Evolutionary conservation across 2,329 filamentous ascomycete genomes (phyloP), one percentile per base, ranked within the genome.

Genomic region (Scortechinia acanthostroma): DNA sequence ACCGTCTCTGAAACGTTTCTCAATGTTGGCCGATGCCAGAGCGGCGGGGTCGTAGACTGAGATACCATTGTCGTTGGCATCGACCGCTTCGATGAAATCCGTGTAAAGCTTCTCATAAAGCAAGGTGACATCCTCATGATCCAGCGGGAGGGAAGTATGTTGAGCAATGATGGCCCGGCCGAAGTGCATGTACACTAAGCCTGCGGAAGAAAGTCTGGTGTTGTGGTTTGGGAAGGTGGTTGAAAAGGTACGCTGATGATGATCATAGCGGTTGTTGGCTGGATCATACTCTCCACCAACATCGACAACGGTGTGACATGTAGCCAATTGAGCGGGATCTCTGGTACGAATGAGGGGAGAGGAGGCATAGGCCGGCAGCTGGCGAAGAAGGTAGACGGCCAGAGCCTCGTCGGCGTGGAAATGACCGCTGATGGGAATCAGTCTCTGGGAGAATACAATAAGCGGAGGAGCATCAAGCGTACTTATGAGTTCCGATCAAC

Each of bases 361-460:
- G 53, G 76, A 68, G 46, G 74, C 64, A 72, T 97, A 98, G 48
- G 83, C 70, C 19, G 93, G 91, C 16, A 97, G 85, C 47, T 86
- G 78, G 52, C 90, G 89, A 54, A 98, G 86, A 74, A 98, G 89
- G 73, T 95, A 90, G 52, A 98, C 91, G 47, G 93, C 93, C 37
- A 98, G 81, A 49, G 93, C 91, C 71, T 98, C 93, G 66, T 98
- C 93, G 63, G 93, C 93, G 71, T 98, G 93, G 77, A 98, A 98
- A 73, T 96, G 90, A 54, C 93, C 93, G 25, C 25, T 30, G 10
- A n/a, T 10, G n/a, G 25, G 25, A 30, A 30, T 30, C 25, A 30
- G 25, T 30, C 10, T 10, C 25, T n/a, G n/a, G 25, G n/a, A 30
- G n/a, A 30, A 30, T n/a, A n/a, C n/a, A 10, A 30, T 30, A 10